These are phyloP conservation scores for Glonium stellatum DNA, from an alignment of 495 filamentous ascomycete genomes.

Conservation along the genomic window DNA sequence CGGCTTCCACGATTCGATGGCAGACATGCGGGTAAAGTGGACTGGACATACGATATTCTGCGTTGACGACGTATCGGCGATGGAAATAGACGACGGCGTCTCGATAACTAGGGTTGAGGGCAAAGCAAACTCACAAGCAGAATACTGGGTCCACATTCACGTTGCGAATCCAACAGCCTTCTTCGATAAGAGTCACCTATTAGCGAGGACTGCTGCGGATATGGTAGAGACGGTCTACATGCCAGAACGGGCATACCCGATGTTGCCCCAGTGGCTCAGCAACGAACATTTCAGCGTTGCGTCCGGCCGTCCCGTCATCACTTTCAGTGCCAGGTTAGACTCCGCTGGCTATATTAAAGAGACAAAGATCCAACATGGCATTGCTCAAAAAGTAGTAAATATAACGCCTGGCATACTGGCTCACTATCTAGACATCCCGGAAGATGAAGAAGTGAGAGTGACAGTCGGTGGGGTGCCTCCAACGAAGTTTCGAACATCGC, in stretches of 20 bases:
- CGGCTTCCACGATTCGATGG: conserved; percentile 47
- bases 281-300: conserved; percentile 62
- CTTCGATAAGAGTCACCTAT: conserved; percentile 48
- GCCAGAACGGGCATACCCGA: conserved; percentile 62
- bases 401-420: conserved; percentile 58
- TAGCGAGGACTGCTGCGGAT: conserved; percentile 59
- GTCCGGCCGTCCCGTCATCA: conserved; percentile 60
- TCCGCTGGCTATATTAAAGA: conserved; percentile 62
- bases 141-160: conserved; percentile 81
- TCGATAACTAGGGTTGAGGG: conserved; percentile 61
- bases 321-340: conserved; percentile 71
- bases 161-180: conserved; percentile 92
- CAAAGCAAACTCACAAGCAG: conserved; percentile 2
- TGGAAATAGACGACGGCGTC: conserved; percentile 85
- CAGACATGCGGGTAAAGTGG: conserved; percentile 61
- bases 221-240: conserved; percentile 64
- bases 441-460: conserved; percentile 2
- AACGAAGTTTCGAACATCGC: background rate
- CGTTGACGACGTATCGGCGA: conserved; percentile 63
- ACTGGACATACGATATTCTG: conserved; percentile 65
- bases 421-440: conserved; percentile 41
- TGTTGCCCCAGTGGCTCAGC: conserved; percentile 59
- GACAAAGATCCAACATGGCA: conserved; percentile 62
- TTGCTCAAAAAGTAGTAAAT: conserved; percentile 62
- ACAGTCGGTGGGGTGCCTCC: background rate